These are phyloP conservation scores for Teratosphaeria gauchensis DNA, from an alignment of 2,329 filamentous ascomycete genomes.

Conservation along the genomic window DNA sequence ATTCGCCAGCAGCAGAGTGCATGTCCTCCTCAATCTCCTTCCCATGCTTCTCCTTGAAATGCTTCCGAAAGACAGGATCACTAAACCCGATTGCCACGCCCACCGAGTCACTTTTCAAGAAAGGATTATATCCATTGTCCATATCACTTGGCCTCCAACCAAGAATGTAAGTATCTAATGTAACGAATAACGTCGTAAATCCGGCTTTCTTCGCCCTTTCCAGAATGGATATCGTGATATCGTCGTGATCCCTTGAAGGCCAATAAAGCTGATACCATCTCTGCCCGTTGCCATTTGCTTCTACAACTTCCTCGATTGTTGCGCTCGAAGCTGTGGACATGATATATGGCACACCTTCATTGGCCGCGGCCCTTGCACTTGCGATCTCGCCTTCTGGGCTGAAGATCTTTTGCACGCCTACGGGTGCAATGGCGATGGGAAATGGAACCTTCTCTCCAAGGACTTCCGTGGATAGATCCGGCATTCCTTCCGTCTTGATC, in stretches of 20 bases:
- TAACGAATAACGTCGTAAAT: slow-evolving; percentile 58
- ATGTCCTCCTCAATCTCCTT: slow-evolving; percentile 33
- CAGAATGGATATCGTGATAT: slow-evolving; percentile 56
- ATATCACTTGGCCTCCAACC: slow-evolving; percentile 51
- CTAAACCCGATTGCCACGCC: slow-evolving; percentile 55
- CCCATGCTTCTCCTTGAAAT: slow-evolving; percentile 40
- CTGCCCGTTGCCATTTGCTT: slow-evolving; percentile 41
- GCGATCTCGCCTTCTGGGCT: slow-evolving; percentile 42
- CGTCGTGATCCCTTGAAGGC: slow-evolving; percentile 54
- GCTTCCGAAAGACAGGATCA: slow-evolving; percentile 55
- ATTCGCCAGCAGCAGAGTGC: slow-evolving; percentile 41
- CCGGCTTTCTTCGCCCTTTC: slow-evolving; percentile 51
- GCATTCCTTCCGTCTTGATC: neutral
- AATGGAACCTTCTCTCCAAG: slow-evolving; percentile 11
- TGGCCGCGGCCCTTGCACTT: slow-evolving; percentile 33
- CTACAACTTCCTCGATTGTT: slow-evolving; percentile 57
- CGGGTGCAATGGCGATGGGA: slow-evolving; percentile 55
- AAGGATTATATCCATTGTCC: slow-evolving; percentile 15
- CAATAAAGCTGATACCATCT: slow-evolving; percentile 71
- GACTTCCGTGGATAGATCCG: neutral
- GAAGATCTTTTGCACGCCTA: slow-evolving; percentile 58
- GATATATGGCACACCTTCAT: slow-evolving; percentile 56
- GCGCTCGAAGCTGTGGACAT: slow-evolving; percentile 55
- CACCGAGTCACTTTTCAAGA: slow-evolving; percentile 22
- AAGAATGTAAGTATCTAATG: slow-evolving; percentile 60